phyloP scores from a whole-genome alignment of 169 alveolate genomes.

The Eimeria brunetti region DNA sequence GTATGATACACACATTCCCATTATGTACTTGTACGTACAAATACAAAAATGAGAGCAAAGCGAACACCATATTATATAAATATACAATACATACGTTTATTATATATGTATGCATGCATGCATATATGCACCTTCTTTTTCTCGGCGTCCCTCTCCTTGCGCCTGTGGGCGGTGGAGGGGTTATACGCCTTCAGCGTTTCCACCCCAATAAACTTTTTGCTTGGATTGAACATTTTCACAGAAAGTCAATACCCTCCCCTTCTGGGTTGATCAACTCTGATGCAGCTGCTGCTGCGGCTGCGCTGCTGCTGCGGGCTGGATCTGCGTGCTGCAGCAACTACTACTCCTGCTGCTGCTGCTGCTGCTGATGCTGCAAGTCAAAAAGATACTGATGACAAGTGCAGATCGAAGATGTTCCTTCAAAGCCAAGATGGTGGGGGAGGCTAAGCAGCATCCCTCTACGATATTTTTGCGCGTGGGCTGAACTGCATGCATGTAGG shows the following conservation, averaged over 20 bases:
- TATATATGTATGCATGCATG: neutral
- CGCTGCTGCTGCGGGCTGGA: neutral
- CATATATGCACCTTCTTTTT: conserved; percentile 41
- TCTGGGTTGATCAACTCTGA: neutral
- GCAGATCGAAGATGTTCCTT: neutral
- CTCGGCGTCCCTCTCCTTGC: conserved; percentile 72
- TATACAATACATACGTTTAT: neutral
- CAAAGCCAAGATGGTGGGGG: conserved; percentile 2
- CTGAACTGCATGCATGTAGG: neutral
- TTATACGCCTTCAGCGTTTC: conserved; percentile 70
- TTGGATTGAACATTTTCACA: conserved; percentile 46
- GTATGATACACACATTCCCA: neutral
- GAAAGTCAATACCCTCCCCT: neutral
- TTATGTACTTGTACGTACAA: neutral
- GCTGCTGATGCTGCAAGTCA: neutral
- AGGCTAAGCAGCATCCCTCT: neutral
- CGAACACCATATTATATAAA: neutral
- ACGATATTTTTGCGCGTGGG: neutral
- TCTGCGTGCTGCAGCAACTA: neutral
- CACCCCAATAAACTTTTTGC: conserved; percentile 65
- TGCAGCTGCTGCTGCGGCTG: conserved; percentile 2
- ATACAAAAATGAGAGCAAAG: neutral
- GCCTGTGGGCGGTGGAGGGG: conserved; percentile 76
- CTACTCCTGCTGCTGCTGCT: neutral
- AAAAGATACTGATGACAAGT: neutral